A percentile compares a stretch with the other conserved stretches of the same genome.
phyloP scores from a whole-genome alignment of 352 stramenopile genomes.

The Globisporangium solare region DNA sequence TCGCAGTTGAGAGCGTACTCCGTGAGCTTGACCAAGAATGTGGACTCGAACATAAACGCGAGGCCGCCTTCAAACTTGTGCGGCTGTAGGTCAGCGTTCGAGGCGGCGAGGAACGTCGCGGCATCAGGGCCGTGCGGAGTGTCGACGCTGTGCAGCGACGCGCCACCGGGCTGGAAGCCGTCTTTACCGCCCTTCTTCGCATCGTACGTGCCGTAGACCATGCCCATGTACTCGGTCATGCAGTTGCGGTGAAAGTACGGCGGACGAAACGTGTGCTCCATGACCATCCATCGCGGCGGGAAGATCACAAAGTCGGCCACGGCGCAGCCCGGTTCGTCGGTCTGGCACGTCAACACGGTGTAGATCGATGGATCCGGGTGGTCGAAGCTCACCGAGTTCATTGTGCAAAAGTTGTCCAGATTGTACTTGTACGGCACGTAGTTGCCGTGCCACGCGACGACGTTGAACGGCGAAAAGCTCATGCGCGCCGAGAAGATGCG shows the following conservation, averaged over 20 bases:
- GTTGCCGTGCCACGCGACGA: constrained; percentile 98
- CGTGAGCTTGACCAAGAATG: constrained; percentile 88
- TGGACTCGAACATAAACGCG: constrained; percentile 98
- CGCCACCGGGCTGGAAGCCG: constrained; percentile 90
- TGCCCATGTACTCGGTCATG: constrained; percentile 98
- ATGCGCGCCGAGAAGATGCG: constrained; percentile 84
- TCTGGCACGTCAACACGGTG: constrained; percentile 95
- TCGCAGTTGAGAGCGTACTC: constrained; percentile 83
- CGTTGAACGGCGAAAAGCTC: constrained; percentile 93
- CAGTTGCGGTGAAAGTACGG: constrained; percentile 96
- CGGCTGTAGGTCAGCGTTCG: constrained; percentile 75
- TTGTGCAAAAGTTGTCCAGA: constrained; percentile 92
- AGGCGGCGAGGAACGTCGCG: constrained; percentile 88
- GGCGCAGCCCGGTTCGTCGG: constrained; percentile 89
- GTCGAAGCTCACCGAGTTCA: constrained; percentile 96
- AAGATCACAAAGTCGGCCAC: constrained; percentile 98
- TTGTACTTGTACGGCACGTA: constrained; percentile 98
- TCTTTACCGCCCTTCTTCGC: constrained; percentile 88
- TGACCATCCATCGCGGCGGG: constrained; percentile 92
- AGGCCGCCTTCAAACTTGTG: constrained; percentile 91
- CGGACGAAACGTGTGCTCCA: constrained; percentile 90
- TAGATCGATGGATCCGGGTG: constrained; percentile 97
- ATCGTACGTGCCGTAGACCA: constrained; percentile 95
- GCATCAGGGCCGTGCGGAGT: constrained; percentile 93
- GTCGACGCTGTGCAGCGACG: constrained; percentile 88